These are phyloP conservation scores for Backusella parvicylindrica DNA, from an alignment of 192 early-diverging fungal genomes.

Conservation along the genomic window DNA sequence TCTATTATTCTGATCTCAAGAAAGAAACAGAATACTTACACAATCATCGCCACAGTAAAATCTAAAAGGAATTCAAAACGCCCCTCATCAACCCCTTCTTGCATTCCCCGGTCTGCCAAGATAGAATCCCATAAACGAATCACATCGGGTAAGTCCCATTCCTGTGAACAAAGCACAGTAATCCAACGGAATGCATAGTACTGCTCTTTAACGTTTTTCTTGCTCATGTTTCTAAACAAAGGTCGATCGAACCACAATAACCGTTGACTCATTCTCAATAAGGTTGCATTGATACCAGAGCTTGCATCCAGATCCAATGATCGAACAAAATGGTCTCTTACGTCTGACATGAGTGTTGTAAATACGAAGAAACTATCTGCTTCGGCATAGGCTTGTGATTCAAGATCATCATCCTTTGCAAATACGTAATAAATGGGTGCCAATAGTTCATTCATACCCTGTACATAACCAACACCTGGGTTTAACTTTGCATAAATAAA, in stretches of 20 bases:
- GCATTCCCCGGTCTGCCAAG: slow-evolving; percentile 56
- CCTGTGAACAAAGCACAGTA: slow-evolving; percentile 70
- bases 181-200: slow-evolving; percentile 82
- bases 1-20: too few species aligned
- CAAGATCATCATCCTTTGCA: slow-evolving; percentile 40
- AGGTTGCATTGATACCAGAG: slow-evolving; percentile 56
- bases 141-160: slow-evolving; percentile 72
- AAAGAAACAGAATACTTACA: slow-evolving; percentile 38
- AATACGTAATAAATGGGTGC: slow-evolving; percentile 78
- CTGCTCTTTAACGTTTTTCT: slow-evolving; percentile 58
- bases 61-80: slow-evolving; percentile 68
- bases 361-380: slow-evolving; percentile 79
- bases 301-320: slow-evolving; percentile 58
- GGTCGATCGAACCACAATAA: slow-evolving; percentile 51
- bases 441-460: slow-evolving; percentile 85
- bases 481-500: slow-evolving; percentile 79
- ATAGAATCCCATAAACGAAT: slow-evolving; percentile 78
- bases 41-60: slow-evolving; percentile 68
- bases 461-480: slow-evolving; percentile 77
- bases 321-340: slow-evolving; percentile 76
- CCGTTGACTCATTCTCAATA: slow-evolving; percentile 50
- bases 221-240: slow-evolving; percentile 53
- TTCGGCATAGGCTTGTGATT: slow-evolving; percentile 59
- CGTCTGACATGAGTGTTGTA: slow-evolving; percentile 60
- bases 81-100: slow-evolving; percentile 33